Evolutionary conservation across 441 rosid genomes (phyloP).

Genomic region (Euphorbia celastroides): DNA sequence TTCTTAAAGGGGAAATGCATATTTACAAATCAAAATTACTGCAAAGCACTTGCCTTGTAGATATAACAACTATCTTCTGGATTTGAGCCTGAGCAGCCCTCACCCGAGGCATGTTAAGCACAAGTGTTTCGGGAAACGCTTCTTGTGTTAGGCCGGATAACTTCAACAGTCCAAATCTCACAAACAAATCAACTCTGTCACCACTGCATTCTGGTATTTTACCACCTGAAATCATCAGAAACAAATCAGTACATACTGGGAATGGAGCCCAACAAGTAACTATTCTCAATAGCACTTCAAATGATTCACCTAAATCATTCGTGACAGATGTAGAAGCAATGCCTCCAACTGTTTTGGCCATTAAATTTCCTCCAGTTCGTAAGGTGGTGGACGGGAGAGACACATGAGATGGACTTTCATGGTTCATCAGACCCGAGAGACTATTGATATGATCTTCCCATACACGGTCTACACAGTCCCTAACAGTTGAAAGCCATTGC

Average conservation of each 20-base stretch:
- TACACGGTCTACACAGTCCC: slow-evolving; percentile 43
- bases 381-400: slow-evolving; percentile 43
- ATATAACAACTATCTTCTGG: slow-evolving; percentile 69
- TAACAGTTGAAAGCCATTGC: slow-evolving; percentile 59
- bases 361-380: slow-evolving; percentile 40
- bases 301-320: slow-evolving; percentile 8
- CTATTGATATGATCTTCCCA: slow-evolving; percentile 65
- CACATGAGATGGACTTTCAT: slow-evolving; percentile 34
- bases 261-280: too few species aligned
- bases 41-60: slow-evolving; percentile 46
- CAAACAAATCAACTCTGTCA: slow-evolving; percentile 57
- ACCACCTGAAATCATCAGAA: neutral
- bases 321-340: slow-evolving; percentile 6
- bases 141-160: slow-evolving; percentile 58
- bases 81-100: slow-evolving; percentile 71
- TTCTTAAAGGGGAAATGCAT: too few species aligned
- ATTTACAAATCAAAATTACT: neutral
- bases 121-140: slow-evolving; percentile 64
- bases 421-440: slow-evolving; percentile 39
- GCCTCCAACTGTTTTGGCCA: slow-evolving; percentile 6
- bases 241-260: neutral
- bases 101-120: slow-evolving; percentile 60
- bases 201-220: slow-evolving; percentile 42
- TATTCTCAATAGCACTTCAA: too few species aligned
- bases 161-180: slow-evolving; percentile 82